Base-by-base conservation (phyloP, 148 eudicot genomes). In the Heliosperma pusillum region DNA sequence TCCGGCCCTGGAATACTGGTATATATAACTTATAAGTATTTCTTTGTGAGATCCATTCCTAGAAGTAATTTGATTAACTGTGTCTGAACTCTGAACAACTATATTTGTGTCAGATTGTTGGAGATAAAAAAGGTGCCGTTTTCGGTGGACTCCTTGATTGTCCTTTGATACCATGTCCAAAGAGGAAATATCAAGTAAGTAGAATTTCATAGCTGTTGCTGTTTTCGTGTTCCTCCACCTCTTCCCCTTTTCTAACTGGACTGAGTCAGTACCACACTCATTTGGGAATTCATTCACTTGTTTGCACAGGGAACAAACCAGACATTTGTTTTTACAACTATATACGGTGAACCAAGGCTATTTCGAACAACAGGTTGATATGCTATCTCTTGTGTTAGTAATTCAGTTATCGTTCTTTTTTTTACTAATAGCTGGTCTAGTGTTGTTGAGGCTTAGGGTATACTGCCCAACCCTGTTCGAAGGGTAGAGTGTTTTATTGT, bases 121-220 rank as follows among this genome's bases (percentile, higher is more conserved):
- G 99, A 73, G 99, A 95, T 78, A 89, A 72, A 82, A 86, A 88
- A 84, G 99, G 99, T 76, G 91, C 97, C 63, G 82, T 92, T 52
- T 90, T 95, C 82, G 99, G 99, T 74, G 99, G 99, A 78, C 84
- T 95, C 52, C 83, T 95, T 65, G 92, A 95, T 47, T 79, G 94
- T 73, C 99, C 99, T 66, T 80, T 95, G 62, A 81, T 73, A 75
- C 91, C 99, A 70, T 89, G 92, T 73, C 82, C 94, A 12, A 95
- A 90, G 86, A 87, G 91, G 74, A 95, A 88, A 75, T 95, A 92
- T 83, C 99, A 95, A 83, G 99, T 92, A 79, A 86, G 96, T 80
- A 72, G 56, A 65, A 52, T 63, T 69, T 33, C 53, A 70, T 33
- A 20, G 62, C 6, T 36, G 29, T 25, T 2, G 45, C 13, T 59